Evolutionary conservation across 1,139 yeast species (phyloP).

Genomic region (Zygosaccharomyces pseudobailii): DNA sequence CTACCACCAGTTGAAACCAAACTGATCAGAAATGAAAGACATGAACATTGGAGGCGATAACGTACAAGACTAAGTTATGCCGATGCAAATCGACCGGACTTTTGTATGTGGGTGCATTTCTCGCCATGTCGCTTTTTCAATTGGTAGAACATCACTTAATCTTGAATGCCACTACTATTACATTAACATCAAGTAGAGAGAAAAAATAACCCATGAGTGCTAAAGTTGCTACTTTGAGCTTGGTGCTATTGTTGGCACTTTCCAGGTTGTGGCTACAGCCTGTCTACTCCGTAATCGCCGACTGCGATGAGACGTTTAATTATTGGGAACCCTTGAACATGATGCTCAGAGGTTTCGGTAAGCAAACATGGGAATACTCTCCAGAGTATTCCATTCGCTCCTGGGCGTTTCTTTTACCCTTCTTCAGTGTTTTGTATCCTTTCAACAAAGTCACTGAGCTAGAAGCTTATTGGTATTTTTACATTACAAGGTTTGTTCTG

Average conservation of each 20-base stretch:
- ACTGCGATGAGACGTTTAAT: slow-evolving; percentile 84
- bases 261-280: slow-evolving; percentile 31
- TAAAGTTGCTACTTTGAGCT: slow-evolving; percentile 5
- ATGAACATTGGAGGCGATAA: background rate
- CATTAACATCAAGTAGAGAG: background rate
- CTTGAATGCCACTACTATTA: background rate
- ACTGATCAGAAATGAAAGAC: background rate
- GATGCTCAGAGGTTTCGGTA: slow-evolving; percentile 75
- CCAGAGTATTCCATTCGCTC: slow-evolving; percentile 87
- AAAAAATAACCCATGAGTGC: slow-evolving; percentile 2
- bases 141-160: background rate
- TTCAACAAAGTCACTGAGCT: slow-evolving; percentile 7
- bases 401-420: slow-evolving; percentile 66
- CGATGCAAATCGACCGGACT: background rate
- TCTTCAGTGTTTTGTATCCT: slow-evolving; percentile 43
- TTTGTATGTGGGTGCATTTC: background rate
- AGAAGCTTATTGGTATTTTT: slow-evolving; percentile 38
- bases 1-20: background rate
- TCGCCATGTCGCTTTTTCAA: background rate
- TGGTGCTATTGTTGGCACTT: slow-evolving; percentile 17
- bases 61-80: background rate
- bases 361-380: slow-evolving; percentile 95
- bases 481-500: slow-evolving; percentile 49
- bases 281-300: slow-evolving; percentile 47
- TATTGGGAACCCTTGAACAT: slow-evolving; percentile 92